phyloP scores from a whole-genome alignment of 2,329 filamentous ascomycete species.

The Fusarium concolor region DNA sequence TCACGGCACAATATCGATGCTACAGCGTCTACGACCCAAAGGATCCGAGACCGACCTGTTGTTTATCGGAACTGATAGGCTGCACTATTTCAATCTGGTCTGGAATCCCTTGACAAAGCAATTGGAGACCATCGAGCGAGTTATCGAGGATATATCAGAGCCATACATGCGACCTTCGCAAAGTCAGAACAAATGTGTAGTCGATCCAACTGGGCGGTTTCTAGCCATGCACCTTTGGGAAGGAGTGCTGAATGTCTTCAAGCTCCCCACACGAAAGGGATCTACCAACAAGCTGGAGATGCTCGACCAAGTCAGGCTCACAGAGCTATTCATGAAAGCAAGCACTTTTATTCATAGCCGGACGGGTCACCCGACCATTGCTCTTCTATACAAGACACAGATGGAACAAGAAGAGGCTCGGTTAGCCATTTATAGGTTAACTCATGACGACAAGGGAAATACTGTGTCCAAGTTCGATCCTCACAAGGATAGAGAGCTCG shows the following conservation, averaged over 20 bases:
- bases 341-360: slow-evolving; percentile 69
- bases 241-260: slow-evolving; percentile 67
- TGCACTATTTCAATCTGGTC: slow-evolving; percentile 88
- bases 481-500: slow-evolving; percentile 65
- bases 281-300: slow-evolving; percentile 58
- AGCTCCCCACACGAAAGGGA: slow-evolving; percentile 61
- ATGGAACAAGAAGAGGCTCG: slow-evolving; percentile 64
- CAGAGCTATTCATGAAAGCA: slow-evolving; percentile 70
- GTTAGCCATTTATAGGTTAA: slow-evolving; percentile 69
- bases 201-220: slow-evolving; percentile 80
- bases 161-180: slow-evolving; percentile 79
- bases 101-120: slow-evolving; percentile 74
- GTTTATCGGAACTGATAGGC: slow-evolving; percentile 90
- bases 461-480: slow-evolving; percentile 67
- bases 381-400: slow-evolving; percentile 68
- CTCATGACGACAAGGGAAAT: slow-evolving; percentile 67
- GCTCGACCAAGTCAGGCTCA: slow-evolving; percentile 67
- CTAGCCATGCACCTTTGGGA: slow-evolving; percentile 71
- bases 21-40: slow-evolving; percentile 81
- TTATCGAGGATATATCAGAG: slow-evolving; percentile 66
- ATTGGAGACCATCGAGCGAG: slow-evolving; percentile 64
- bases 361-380: slow-evolving; percentile 68
- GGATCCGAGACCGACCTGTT: slow-evolving; percentile 83
- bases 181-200: slow-evolving; percentile 83
- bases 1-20: slow-evolving; percentile 87